A percentile compares a stretch with the other conserved stretches of the same genome.
Conservation (phyloP, 805 yeast genomes). For the Priceomyces haplophilus region DNA sequence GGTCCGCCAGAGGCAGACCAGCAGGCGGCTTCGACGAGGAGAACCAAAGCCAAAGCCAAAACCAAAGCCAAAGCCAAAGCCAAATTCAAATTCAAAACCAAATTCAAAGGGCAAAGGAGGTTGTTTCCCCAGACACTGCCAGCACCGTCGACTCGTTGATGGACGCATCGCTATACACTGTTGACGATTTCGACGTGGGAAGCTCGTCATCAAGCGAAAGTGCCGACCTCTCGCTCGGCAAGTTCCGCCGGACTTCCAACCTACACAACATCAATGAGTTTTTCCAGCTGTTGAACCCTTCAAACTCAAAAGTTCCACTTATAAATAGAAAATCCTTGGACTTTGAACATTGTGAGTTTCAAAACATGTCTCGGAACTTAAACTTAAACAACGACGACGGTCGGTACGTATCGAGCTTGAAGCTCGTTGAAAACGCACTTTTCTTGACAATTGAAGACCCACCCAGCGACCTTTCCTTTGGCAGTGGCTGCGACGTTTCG, state of each 20-base stretch:
- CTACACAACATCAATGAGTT: constrained; percentile 16
- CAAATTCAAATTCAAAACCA: too few relatives aligned
- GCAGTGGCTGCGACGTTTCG: neutral
- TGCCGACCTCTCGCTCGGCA: neutral
- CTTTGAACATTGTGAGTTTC: constrained; percentile 16
- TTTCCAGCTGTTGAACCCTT: constrained; percentile 11
- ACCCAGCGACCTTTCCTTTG: neutral
- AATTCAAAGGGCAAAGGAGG: too few relatives aligned
- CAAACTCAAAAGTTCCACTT: constrained; percentile 12
- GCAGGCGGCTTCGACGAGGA: neutral
- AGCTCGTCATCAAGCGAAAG: neutral
- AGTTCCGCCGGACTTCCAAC: constrained; percentile 14
- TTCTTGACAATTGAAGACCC: constrained; percentile 13
- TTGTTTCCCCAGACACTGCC: constrained; percentile 10
- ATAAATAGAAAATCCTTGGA: constrained; percentile 20
- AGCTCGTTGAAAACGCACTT: constrained; percentile 20
- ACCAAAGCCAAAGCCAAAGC: too few relatives aligned
- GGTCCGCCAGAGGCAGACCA: neutral
- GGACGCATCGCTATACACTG: constrained; percentile 19
- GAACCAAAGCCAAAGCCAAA: too few relatives aligned
- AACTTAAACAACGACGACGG: constrained; percentile 7
- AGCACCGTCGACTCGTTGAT: constrained; percentile 16
- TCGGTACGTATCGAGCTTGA: constrained; percentile 10
- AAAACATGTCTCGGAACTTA: constrained; percentile 10
- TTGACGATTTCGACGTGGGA: constrained; percentile 8